phyloP scores from a whole-genome alignment of 2,329 filamentous ascomycete species.

The Pseudogymnoascus sp. region DNA sequence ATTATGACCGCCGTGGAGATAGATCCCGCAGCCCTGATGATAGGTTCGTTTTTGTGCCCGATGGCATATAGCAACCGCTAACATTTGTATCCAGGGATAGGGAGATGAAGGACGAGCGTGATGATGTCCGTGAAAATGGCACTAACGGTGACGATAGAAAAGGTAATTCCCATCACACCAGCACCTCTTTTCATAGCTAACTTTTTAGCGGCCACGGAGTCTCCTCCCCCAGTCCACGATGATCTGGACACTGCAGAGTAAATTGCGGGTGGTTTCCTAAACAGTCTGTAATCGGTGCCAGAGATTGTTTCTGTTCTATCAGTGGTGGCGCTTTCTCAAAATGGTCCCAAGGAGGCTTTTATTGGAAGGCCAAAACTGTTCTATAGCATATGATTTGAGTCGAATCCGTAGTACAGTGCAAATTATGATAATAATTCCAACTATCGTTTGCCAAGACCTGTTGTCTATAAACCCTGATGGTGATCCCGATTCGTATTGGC shows the following conservation, averaged over 20 bases:
- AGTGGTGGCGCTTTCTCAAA: not conserved
- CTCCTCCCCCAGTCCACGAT: constrained; percentile 77
- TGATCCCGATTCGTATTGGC: not conserved
- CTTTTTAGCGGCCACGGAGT: constrained; percentile 52
- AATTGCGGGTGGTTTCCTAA: constrained; percentile 19
- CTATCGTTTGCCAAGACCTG: not conserved
- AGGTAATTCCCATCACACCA: constrained; percentile 46
- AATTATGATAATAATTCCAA: constrained; percentile 4
- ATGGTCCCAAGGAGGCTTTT: not conserved
- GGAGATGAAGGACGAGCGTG: constrained; percentile 48
- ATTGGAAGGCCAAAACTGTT: not conserved
- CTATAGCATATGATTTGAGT: not conserved
- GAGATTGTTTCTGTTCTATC: not conserved
- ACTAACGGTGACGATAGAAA: constrained; percentile 87
- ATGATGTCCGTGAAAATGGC: constrained; percentile 65
- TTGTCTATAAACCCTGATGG: not conserved
- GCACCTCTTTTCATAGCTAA: not conserved
- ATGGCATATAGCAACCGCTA: not conserved
- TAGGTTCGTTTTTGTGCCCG: constrained; percentile 35
- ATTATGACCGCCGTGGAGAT: constrained; percentile 67
- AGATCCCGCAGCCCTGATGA: constrained; percentile 65
- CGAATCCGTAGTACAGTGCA: not conserved
- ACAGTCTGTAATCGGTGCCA: not conserved
- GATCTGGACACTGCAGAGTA: constrained; percentile 92
- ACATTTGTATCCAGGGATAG: constrained; percentile 32